Evolutionary conservation across 192 early-diverging fungal species (phyloP), one percentile per base, ranked within the genome.

Genomic region (Backusella tuberculispora): DNA sequence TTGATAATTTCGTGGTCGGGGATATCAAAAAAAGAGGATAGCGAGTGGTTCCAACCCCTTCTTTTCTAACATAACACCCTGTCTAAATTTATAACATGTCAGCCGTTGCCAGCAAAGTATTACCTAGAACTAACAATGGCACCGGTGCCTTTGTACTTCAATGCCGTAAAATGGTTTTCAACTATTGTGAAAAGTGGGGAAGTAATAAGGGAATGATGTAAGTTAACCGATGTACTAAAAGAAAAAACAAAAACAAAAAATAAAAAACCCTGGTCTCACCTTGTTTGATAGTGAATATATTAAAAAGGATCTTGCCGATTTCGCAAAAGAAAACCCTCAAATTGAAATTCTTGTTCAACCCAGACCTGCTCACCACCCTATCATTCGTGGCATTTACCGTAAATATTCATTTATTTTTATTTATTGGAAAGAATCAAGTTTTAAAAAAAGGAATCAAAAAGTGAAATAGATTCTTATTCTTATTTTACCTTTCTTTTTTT

Each of bases 141-240:
- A 89, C 92, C 29, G 92, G 90, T 8, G 86, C 88, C 13, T 95
- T 90, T 80, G 83, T 93, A 12, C 87, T 91, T 42, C 91, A 90
- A 60, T 93, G 92, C 74, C 88, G 90, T 41, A 92, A 92, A 63
- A 79, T 95, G 19, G 91, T 93, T 21, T 92, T 95, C 80, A 89
- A 92, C 78, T 95, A 95, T 78, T 93, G 93, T 80, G 93, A 95
- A 83, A 90, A 90, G 56, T 87, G 91, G 67, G 93, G 91, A 69
- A 92, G 90, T 80, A 92, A 88, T 83, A 84, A 86, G 45, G 88
- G 90, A 44, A 91, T 93, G 88, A 84, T 90, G 88, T 88, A 86
- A 84, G 77, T 70, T 19, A 50, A 12, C 42, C 14, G 14, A 29
- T 47, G 37, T 29, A 21, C 15, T n/a, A 44, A 43, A 6, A 15